Conservation (phyloP, 2,329 filamentous ascomycete species). For the Colletotrichum musae region DNA sequence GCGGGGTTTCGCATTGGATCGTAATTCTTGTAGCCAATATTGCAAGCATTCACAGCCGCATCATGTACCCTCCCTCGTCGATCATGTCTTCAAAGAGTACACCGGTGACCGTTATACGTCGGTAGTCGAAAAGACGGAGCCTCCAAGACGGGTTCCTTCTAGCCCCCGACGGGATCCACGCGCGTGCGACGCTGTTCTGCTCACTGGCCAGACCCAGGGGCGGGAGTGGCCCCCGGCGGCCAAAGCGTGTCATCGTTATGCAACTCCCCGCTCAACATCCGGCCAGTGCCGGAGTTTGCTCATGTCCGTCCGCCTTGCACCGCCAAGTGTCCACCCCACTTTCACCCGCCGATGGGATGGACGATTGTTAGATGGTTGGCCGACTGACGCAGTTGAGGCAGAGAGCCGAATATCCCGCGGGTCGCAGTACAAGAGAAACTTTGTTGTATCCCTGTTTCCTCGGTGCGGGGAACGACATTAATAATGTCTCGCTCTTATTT, state of each 20-base stretch:
- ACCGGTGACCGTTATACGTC: too few species aligned
- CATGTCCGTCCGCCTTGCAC: slow-evolving; percentile 12
- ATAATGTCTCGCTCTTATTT: background rate
- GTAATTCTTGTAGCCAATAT: too few species aligned
- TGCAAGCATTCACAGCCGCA: too few species aligned
- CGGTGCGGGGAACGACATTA: background rate
- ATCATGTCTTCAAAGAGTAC: too few species aligned
- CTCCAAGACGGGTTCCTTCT: background rate
- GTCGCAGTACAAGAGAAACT: background rate
- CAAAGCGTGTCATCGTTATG: slow-evolving; percentile 1
- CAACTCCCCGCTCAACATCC: slow-evolving; percentile 6
- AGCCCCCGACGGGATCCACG: accelerated
- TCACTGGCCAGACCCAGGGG: background rate
- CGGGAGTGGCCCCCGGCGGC: background rate
- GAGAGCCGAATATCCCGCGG: background rate
- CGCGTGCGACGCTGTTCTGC: background rate
- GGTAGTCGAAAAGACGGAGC: too few species aligned
- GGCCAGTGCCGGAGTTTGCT: slow-evolving; percentile 3
- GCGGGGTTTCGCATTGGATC: too few species aligned
- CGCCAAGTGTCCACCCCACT: slow-evolving; percentile 8
- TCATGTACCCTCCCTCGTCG: too few species aligned
- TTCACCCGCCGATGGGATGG: slow-evolving; percentile 14
- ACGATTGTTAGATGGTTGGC: background rate
- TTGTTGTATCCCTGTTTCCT: background rate
- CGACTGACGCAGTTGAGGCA: background rate